These are phyloP conservation scores for Omphalotus olearius DNA, from an alignment of 1,284 basidiomycete genomes.

Conservation along the genomic window DNA sequence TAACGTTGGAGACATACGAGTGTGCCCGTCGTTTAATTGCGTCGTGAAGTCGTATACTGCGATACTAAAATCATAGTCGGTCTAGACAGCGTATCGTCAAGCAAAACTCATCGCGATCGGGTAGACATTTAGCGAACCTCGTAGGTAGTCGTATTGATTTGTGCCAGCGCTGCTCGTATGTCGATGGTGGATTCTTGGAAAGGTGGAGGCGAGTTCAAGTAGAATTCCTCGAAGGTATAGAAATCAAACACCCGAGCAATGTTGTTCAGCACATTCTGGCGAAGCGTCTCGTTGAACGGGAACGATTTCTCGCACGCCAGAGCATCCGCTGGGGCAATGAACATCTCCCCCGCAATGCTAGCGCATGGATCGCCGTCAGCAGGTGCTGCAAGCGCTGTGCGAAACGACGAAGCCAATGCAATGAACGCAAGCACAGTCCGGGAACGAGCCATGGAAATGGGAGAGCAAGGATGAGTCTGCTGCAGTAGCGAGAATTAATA, in stretches of 20 bases:
- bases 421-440: neutral
- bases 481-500: no score
- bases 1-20: slow-evolving; percentile 34
- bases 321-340: slow-evolving; percentile 49
- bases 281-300: slow-evolving; percentile 60
- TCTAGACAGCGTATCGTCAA: slow-evolving; percentile 25
- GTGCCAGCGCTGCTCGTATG: slow-evolving; percentile 44
- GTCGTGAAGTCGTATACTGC: slow-evolving; percentile 54
- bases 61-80: slow-evolving; percentile 61
- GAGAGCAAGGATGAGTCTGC: no score
- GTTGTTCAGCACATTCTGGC: slow-evolving; percentile 53
- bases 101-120: neutral
- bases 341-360: slow-evolving; percentile 43
- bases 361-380: slow-evolving; percentile 41
- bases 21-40: slow-evolving; percentile 62
- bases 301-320: slow-evolving; percentile 57
- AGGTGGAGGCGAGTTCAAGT: slow-evolving; percentile 52
- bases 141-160: slow-evolving; percentile 45
- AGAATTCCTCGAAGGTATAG: slow-evolving; percentile 62
- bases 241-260: slow-evolving; percentile 58
- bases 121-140: slow-evolving; percentile 27
- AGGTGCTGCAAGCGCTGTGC: slow-evolving; percentile 15
- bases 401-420: neutral
- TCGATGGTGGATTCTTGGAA: slow-evolving; percentile 59
- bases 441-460: no score